A percentile compares a stretch with the other conserved stretches of the same genome.
phyloP scores from a whole-genome alignment of 768 basidiomycete genomes.

The Podaxis rugospora region DNA sequence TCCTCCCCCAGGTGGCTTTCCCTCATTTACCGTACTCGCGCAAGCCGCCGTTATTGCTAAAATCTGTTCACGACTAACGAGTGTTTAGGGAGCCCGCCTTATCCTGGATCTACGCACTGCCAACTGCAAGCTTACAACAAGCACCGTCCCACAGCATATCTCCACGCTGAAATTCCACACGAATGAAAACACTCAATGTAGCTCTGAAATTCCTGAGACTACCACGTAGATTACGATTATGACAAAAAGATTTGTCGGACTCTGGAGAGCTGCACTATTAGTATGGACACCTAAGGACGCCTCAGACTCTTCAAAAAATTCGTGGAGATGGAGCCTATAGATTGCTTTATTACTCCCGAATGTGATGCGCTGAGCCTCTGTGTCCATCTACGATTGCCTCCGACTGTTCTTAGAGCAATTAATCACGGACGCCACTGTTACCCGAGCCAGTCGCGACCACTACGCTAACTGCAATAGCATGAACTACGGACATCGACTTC shows the following conservation, averaged over 20 bases:
- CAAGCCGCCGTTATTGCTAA: neutral
- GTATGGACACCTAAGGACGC: neutral
- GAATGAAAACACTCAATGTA: neutral
- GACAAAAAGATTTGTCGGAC: neutral
- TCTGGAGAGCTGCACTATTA: neutral
- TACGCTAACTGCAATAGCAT: neutral
- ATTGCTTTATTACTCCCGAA: too few relatives aligned
- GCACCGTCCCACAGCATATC: neutral
- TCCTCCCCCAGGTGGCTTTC: conserved; percentile 3
- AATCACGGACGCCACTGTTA: neutral
- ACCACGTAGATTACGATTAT: neutral
- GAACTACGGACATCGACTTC: neutral
- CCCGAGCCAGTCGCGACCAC: neutral
- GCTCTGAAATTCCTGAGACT: neutral
- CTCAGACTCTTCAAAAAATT: neutral
- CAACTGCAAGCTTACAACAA: neutral
- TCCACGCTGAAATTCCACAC: neutral
- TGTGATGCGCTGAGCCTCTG: too few relatives aligned
- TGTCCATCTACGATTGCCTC: neutral
- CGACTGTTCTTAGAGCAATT: neutral
- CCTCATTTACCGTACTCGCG: conserved; percentile 5
- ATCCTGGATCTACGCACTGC: conserved; percentile 4
- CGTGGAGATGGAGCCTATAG: neutral
- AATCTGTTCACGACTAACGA: neutral
- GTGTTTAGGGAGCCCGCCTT: neutral